phyloP scores from a whole-genome alignment of 441 rosid genomes.

The Populus tomentosa region DNA sequence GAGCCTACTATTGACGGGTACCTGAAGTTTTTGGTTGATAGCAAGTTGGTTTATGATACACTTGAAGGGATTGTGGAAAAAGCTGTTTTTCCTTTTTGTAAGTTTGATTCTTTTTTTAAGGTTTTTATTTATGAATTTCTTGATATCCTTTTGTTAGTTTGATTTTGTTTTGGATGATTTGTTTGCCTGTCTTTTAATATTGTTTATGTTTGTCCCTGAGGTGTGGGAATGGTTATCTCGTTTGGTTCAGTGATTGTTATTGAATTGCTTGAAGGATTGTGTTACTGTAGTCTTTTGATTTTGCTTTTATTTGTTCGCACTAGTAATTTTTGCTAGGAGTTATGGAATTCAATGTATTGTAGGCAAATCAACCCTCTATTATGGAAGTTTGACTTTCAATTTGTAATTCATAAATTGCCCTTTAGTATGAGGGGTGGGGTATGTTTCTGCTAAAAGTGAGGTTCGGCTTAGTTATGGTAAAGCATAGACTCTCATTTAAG shows the following conservation, averaged over 20 bases:
- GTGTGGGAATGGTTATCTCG: not conserved
- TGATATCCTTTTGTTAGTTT: not conserved
- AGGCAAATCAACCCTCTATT: not conserved
- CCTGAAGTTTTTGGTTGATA: constrained; percentile 76
- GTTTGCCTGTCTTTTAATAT: not conserved
- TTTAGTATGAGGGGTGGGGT: not conserved
- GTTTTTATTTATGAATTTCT: not conserved
- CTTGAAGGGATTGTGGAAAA: constrained; percentile 64
- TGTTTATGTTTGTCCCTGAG: not conserved
- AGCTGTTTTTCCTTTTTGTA: constrained; percentile 65
- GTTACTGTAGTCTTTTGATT: not conserved
- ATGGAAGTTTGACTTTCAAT: not conserved
- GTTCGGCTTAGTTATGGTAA: not conserved
- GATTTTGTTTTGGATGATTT: constrained; percentile 1
- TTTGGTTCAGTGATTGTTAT: not conserved
- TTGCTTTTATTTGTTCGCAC: not conserved
- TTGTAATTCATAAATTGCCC: not conserved
- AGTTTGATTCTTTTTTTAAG: constrained; percentile 23
- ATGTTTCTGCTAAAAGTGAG: not conserved
- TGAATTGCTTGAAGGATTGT: not conserved
- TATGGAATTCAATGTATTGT: not conserved
- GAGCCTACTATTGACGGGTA: constrained; percentile 84
- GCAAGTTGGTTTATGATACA: constrained; percentile 83
- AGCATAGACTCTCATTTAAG: not conserved
- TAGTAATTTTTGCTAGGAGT: not conserved